These are phyloP conservation scores for Xanthoceras sorbifolium DNA, from an alignment of 345 rosid genomes.

Conservation along the genomic window DNA sequence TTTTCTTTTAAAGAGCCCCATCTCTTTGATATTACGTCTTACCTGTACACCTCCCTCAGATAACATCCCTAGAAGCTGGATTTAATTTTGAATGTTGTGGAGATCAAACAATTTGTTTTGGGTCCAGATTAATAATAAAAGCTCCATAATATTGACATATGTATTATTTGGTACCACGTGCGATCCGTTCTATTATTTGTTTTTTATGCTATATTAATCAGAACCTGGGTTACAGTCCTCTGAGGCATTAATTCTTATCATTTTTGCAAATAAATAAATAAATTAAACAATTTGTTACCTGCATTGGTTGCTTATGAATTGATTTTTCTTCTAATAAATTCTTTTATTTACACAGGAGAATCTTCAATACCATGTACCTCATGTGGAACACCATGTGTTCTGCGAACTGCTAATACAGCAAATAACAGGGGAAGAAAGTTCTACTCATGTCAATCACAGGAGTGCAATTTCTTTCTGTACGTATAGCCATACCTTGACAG, in stretches of 20 bases:
- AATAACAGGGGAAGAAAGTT: constrained; percentile 91
- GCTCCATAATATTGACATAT: background rate
- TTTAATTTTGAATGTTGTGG: background rate
- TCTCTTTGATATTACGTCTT: background rate
- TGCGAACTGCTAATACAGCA: constrained; percentile 85
- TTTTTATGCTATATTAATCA: background rate
- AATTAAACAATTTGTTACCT: constrained; percentile 1
- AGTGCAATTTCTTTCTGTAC: constrained; percentile 89
- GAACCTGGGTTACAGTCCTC: background rate
- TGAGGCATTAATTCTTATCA: background rate
- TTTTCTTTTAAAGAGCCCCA: background rate
- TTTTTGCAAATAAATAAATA: background rate
- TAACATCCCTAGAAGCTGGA: background rate
- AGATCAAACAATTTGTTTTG: background rate
- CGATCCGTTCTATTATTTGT: background rate
- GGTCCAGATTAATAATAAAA: background rate
- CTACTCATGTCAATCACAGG: constrained; percentile 75
- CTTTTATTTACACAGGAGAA: constrained; percentile 56
- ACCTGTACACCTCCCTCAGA: background rate
- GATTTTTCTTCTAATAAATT: background rate
- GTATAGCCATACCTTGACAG: constrained; percentile 22
- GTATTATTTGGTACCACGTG: background rate
- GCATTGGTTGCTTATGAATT: background rate
- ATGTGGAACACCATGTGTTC: constrained; percentile 64
- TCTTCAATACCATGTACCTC: constrained; percentile 58